Conservation (phyloP, 202 grass and related monocot genomes). For the Brachypodium distachyon region DNA sequence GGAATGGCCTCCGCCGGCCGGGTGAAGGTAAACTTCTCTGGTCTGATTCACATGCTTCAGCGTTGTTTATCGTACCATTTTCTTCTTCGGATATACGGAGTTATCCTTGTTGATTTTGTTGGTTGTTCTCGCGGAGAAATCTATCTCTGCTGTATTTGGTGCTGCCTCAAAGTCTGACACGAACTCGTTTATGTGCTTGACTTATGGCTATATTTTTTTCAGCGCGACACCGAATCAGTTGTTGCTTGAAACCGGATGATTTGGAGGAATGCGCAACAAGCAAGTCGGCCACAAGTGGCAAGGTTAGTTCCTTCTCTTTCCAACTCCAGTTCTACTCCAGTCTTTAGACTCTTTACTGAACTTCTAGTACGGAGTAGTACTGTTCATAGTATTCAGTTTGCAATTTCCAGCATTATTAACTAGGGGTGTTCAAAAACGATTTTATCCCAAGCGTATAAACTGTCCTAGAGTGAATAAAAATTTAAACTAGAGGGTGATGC, state of each 20-base stretch:
- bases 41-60: background rate
- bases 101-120: background rate
- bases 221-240: conserved; percentile 14
- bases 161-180: too few relatives aligned
- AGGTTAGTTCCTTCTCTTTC: conserved; percentile 1
- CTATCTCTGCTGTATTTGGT: background rate
- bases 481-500: too few relatives aligned
- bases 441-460: too few relatives aligned
- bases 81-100: background rate
- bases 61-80: background rate
- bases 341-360: background rate
- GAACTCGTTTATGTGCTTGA: background rate
- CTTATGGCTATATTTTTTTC: background rate
- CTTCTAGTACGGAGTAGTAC: too few relatives aligned
- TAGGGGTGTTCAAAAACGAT: too few relatives aligned
- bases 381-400: background rate
- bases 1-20: background rate
- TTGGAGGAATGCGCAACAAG: background rate
- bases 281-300: background rate
- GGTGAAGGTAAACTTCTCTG: background rate
- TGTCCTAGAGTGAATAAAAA: too few relatives aligned
- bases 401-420: background rate
- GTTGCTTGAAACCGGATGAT: background rate
- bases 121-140: background rate
- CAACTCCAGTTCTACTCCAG: background rate